phyloP scores from a whole-genome alignment of 2,329 filamentous ascomycete species.

The Xylaria polymorpha region DNA sequence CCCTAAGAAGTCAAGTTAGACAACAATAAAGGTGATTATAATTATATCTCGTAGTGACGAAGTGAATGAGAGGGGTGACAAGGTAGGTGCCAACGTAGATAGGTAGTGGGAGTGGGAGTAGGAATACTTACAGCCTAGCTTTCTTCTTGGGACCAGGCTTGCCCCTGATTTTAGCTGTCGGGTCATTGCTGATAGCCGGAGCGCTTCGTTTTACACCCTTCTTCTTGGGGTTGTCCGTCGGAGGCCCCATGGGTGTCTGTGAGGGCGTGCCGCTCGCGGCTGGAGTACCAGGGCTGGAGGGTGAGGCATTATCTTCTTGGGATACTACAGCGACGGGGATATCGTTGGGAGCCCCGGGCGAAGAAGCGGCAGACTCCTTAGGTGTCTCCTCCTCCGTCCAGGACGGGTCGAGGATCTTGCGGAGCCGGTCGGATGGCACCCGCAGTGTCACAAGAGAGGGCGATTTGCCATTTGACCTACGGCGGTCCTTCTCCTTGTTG shows the following conservation, averaged over 20 bases:
- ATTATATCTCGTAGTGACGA: not conserved
- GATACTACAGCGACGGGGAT: conserved; percentile 53
- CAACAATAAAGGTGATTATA: not conserved
- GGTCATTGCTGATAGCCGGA: conserved; percentile 67
- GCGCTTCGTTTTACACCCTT: conserved; percentile 79
- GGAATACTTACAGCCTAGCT: conserved; percentile 82
- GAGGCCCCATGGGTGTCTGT: conserved; percentile 69
- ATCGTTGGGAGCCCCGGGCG: conserved; percentile 53
- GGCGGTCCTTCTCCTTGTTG: conserved; percentile 59
- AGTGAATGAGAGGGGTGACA: not conserved
- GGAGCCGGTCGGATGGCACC: conserved; percentile 62
- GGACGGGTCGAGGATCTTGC: conserved; percentile 60
- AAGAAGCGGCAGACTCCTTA: conserved; percentile 60
- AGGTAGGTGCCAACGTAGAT: not conserved
- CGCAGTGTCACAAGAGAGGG: conserved; percentile 63
- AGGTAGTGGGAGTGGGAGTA: not conserved
- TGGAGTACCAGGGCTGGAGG: conserved; percentile 71
- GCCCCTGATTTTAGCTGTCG: conserved; percentile 75
- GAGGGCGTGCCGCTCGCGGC: conserved; percentile 66
- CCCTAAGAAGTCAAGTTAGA: conserved; percentile 53
- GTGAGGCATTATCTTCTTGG: conserved; percentile 67
- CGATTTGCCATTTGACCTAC: conserved; percentile 55
- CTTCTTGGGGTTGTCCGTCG: conserved; percentile 74
- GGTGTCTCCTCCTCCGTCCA: conserved; percentile 59
- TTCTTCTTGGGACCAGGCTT: conserved; percentile 98